Evolutionary conservation across 148 eudicot species (phyloP).

Genomic region (Fallopia convolvulus): DNA sequence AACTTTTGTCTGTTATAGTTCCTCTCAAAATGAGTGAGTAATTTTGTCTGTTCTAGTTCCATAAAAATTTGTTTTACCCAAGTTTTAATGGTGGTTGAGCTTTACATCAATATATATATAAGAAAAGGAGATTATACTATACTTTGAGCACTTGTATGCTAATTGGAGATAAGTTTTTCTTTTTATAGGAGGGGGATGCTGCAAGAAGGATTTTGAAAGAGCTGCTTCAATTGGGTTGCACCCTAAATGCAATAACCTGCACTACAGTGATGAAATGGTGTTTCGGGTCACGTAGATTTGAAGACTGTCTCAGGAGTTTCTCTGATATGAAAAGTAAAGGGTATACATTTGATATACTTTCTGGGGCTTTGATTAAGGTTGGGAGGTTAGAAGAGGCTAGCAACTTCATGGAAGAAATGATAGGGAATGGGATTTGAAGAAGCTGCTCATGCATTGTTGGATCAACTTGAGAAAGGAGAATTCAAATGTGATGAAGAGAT

Average conservation of each 20-base stretch:
- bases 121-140: too few species aligned
- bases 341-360: constrained; percentile 72
- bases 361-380: constrained; percentile 53
- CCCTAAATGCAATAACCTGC: constrained; percentile 64
- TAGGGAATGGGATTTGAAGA: constrained; percentile 51
- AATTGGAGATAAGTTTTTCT: too few species aligned
- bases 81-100: too few species aligned
- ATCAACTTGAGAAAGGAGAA: constrained; percentile 51
- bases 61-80: too few species aligned
- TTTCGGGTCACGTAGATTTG: constrained; percentile 43
- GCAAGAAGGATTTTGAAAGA: constrained; percentile 51
- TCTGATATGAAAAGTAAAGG: constrained; percentile 75
- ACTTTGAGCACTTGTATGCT: too few species aligned
- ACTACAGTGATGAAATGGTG: constrained; percentile 82
- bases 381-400: constrained; percentile 54
- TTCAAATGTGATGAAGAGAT: constrained; percentile 54
- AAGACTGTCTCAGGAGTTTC: constrained; percentile 62
- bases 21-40: too few species aligned
- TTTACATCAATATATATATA: too few species aligned
- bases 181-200: background rate
- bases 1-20: too few species aligned
- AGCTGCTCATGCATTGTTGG: constrained; percentile 45
- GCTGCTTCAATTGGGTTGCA: constrained; percentile 45
- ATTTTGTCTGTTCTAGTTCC: too few species aligned
- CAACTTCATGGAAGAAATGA: constrained; percentile 48